Evolutionary conservation across 352 stramenopile species (phyloP).

Genomic region (Globisporangium okanoganense): DNA sequence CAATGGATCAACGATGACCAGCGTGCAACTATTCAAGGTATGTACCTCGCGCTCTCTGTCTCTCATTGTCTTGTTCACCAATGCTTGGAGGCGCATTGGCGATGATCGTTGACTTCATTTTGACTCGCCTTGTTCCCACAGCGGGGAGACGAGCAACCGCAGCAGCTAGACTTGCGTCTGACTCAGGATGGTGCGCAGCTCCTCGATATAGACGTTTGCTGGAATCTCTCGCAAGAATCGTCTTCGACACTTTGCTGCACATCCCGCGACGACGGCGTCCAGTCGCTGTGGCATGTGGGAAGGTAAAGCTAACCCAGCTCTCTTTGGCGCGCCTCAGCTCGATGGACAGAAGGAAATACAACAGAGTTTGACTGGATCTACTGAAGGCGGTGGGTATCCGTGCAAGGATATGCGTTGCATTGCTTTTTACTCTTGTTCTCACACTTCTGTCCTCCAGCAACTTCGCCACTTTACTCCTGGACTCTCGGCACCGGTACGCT

Average conservation of each 20-base stretch:
- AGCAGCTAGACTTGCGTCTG: neutral
- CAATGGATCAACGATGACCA: neutral
- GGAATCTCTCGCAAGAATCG: neutral
- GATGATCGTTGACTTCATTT: too few relatives aligned
- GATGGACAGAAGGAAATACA: neutral
- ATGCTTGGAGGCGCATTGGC: too few relatives aligned
- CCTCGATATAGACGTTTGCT: neutral
- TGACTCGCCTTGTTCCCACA: neutral
- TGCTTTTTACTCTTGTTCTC: neutral
- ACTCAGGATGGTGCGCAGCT: neutral
- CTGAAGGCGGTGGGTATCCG: neutral
- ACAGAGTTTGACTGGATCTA: neutral
- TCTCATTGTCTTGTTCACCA: neutral
- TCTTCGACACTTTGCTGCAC: neutral
- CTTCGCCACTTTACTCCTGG: neutral
- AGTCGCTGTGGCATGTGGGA: conserved; percentile 4
- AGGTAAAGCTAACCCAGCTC: neutral
- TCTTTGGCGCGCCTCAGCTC: neutral
- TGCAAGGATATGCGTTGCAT: neutral
- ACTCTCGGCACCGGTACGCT: conserved; percentile 39
- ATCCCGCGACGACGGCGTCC: neutral
- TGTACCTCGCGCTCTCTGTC: neutral
- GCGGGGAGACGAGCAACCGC: neutral
- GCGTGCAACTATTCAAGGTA: conserved; percentile 13
- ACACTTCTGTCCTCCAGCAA: neutral